A percentile compares a stretch with the other conserved stretches of the same genome.
Evolutionary conservation across 225 moss, liverwort and hornwort genomes (phyloP).

Genomic region (Neckera pumila): DNA sequence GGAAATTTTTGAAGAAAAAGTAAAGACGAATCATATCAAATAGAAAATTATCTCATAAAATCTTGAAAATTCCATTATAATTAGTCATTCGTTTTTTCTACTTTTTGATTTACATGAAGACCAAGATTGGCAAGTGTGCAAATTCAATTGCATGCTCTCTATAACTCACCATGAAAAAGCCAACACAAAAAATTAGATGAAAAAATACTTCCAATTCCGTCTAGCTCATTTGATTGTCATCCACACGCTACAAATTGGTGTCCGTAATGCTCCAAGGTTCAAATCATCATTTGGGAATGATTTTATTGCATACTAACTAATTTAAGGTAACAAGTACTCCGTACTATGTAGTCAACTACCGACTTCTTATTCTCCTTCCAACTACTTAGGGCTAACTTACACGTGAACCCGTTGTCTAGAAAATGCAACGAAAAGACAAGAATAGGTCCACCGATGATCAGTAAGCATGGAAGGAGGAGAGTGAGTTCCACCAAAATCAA

Average conservation of each 20-base stretch:
- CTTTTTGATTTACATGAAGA: background rate
- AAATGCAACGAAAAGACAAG: too few relatives aligned
- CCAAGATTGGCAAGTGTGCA: background rate
- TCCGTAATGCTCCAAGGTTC: fast-evolving
- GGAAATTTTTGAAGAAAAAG: background rate
- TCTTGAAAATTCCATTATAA: fast-evolving
- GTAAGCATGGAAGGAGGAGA: too few relatives aligned
- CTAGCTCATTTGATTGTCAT: background rate
- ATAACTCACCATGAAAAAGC: background rate
- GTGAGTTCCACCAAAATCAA: too few relatives aligned
- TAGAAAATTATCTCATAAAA: background rate
- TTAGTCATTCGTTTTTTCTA: background rate
- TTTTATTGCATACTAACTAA: background rate
- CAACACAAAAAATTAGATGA: background rate
- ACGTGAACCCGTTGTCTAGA: too few relatives aligned
- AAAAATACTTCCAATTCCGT: fast-evolving
- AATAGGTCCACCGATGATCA: too few relatives aligned
- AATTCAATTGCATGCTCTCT: too few relatives aligned
- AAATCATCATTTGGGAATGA: background rate
- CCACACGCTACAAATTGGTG: background rate
- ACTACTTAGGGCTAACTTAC: too few relatives aligned
- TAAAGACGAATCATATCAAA: background rate
- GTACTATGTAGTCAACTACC: background rate
- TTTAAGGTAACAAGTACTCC: background rate
- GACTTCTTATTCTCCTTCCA: background rate